phyloP scores from a whole-genome alignment of 345 rosid genomes.

The Arabidopsis suecica region DNA sequence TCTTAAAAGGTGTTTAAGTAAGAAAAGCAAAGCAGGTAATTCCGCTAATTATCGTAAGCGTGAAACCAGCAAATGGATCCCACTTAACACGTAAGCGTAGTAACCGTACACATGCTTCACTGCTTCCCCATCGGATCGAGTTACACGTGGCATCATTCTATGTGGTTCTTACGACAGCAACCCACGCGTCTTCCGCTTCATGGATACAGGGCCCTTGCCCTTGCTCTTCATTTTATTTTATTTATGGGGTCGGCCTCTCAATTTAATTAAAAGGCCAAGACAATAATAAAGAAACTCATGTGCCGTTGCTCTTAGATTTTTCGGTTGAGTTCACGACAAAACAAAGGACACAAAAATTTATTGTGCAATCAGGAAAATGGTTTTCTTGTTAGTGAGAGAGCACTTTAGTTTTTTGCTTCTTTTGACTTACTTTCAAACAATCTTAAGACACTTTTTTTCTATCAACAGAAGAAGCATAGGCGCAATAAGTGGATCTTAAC shows the following conservation, averaged over 20 bases:
- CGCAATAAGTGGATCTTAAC: constrained; percentile 42
- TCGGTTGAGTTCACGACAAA: constrained; percentile 37
- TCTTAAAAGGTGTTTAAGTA: neutral
- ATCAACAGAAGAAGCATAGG: constrained; percentile 19
- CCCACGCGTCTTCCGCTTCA: constrained; percentile 39
- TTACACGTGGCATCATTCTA: constrained; percentile 23
- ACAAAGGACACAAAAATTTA: neutral
- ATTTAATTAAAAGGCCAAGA: constrained; percentile 8
- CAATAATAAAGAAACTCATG: constrained; percentile 36
- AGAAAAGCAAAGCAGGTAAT: constrained; percentile 40
- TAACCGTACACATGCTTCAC: constrained; percentile 36
- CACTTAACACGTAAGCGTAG: neutral
- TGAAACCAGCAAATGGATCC: constrained; percentile 25
- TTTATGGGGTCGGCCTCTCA: constrained; percentile 10
- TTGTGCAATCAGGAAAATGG: neutral
- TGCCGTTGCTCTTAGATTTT: constrained; percentile 39
- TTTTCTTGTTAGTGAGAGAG: neutral
- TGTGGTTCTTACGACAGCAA: neutral
- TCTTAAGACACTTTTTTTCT: constrained; percentile 3
- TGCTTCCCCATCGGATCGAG: constrained; percentile 33
- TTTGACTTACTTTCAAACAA: neutral
- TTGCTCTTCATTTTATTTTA: neutral
- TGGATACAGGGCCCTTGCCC: constrained; percentile 20
- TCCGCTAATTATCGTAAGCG: constrained; percentile 36
- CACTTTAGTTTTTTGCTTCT: constrained; percentile 9